Base-by-base conservation (phyloP, 768 basidiomycete genomes). In the Psilocybe sp. region DNA sequence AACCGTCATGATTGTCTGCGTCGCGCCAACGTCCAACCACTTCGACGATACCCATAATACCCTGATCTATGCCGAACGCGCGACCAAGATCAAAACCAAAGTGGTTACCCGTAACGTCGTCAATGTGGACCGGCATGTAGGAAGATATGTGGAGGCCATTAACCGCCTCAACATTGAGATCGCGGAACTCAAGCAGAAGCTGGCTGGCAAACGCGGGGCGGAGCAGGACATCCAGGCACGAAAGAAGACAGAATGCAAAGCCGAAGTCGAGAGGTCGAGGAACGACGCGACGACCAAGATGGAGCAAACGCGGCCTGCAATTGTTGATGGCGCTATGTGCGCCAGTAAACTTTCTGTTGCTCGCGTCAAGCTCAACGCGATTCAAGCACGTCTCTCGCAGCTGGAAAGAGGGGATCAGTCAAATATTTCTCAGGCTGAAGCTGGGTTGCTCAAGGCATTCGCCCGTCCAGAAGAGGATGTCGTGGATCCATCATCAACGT, bases 1-100 rank as follows among this genome's bases (percentile, higher is more conserved):
- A 71, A 99, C 97, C 1, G 94, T 97, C 63, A 99, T 98, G 97
- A 92, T 98, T 55, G 96, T 98, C 53, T 98, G 97, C 65, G 77
- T 99, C 41, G 94, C 94, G 0, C 97, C 97, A 1, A 93, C 94
- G 4, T 94, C 93, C 34, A 81, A 81, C 34, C 94, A 99, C 70
- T 97, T 98, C 65, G 97, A 98, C 63, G 97, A 99, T 66, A 98
- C 97, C 31, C 93, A 97, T 65, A 99, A 99, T 65, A 98, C 97
- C 2, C 85, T 99, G 42, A 76, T 97, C 53, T 99, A 98, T 67
- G 97, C 97, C 18, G 95, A 99, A 60, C 88, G 95, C 40, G 96
- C 97, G 20, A 97, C 97, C 51, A 92, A 94, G 74, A 98, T 99
- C 70, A 95, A 95, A 75, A 98, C 96, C 14, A 96, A 92, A 66